Evolutionary conservation across 176 grass and related monocot species (phyloP).

Genomic region (Secale cereale): DNA sequence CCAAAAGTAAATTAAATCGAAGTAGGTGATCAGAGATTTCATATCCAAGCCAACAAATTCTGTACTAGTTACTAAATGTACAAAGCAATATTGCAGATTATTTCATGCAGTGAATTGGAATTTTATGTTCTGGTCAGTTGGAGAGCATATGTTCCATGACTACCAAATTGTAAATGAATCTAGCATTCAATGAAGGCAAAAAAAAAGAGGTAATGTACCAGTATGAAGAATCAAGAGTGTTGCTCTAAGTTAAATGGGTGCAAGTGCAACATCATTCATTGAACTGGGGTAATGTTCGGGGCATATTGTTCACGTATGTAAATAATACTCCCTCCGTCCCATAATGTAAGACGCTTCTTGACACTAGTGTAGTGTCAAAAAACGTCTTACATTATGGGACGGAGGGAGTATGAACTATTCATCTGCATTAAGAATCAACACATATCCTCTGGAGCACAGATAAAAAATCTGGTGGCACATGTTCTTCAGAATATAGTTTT

Average conservation of each 20-base stretch:
- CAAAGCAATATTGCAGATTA: not conserved
- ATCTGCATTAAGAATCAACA: conserved; percentile 2
- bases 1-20: not conserved
- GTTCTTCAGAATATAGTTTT: conserved; percentile 4
- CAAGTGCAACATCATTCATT: not conserved
- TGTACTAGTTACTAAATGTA: not conserved
- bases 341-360: no score
- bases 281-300: not conserved
- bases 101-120: not conserved
- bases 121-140: not conserved
- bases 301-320: not conserved
- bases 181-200: not conserved
- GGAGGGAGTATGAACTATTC: conserved; percentile 11
- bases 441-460: not conserved
- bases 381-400: no score
- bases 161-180: not conserved
- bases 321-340: no score
- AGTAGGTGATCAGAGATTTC: not conserved
- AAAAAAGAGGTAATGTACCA: not conserved
- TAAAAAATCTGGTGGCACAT: not conserved
- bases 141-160: conserved; percentile 18
- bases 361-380: no score
- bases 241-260: not conserved
- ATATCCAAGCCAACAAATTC: conserved; percentile 12
- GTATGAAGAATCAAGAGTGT: not conserved